Percentiles rank a stretch among this genome's conserved stretches.
Evolutionary conservation across 768 basidiomycete species (phyloP).

Genomic region (Infundibulicybe gibba): DNA sequence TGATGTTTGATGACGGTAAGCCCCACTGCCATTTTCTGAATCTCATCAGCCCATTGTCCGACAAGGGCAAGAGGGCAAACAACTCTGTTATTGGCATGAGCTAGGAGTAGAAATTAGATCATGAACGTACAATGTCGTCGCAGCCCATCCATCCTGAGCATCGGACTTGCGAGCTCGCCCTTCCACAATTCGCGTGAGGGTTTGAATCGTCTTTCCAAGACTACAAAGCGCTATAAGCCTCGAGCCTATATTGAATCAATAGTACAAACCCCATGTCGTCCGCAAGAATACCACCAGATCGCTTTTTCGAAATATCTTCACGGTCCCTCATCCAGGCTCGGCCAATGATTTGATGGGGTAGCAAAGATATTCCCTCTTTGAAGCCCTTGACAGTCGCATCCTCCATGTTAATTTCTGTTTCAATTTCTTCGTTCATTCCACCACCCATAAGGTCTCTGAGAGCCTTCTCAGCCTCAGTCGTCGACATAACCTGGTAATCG

Average conservation of each 20-base stretch:
- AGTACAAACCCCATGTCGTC: constrained; percentile 80
- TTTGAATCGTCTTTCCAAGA: constrained; percentile 90
- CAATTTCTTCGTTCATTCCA: constrained; percentile 54
- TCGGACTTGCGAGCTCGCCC: constrained; percentile 71
- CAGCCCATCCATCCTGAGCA: constrained; percentile 66
- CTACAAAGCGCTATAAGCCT: constrained; percentile 27
- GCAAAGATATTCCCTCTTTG: constrained; percentile 57
- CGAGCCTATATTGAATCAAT: neutral
- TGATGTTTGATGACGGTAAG: constrained; percentile 82
- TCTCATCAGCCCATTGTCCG: constrained; percentile 88
- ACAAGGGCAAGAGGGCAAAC: constrained; percentile 86
- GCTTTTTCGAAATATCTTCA: constrained; percentile 65
- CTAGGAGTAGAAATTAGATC: neutral
- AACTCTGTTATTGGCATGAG: constrained; percentile 47
- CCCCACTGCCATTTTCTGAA: constrained; percentile 62
- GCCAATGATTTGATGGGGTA: constrained; percentile 88
- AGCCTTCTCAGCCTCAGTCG: constrained; percentile 71
- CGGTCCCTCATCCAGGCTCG: constrained; percentile 85
- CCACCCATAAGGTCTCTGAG: constrained; percentile 74
- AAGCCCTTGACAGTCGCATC: constrained; percentile 80
- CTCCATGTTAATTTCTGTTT: constrained; percentile 55
- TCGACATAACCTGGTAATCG: constrained; percentile 27
- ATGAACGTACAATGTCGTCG: constrained; percentile 60
- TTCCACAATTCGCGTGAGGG: constrained; percentile 82
- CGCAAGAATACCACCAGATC: constrained; percentile 83